Percentiles rank a stretch among this genome's conserved stretches.
phyloP scores from a whole-genome alignment of 768 basidiomycete genomes.

The Albatrellus ellisii region DNA sequence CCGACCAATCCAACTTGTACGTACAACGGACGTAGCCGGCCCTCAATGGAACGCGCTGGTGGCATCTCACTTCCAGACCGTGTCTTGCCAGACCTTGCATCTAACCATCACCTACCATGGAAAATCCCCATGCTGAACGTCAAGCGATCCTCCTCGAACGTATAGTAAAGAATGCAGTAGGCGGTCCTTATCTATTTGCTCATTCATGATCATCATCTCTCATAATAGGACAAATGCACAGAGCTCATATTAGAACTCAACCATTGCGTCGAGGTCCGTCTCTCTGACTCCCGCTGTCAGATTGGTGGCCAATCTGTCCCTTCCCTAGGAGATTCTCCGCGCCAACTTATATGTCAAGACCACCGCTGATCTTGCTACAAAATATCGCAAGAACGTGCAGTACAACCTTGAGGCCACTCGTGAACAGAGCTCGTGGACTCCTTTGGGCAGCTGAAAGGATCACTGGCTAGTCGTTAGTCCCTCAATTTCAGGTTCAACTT shows the following conservation, averaged over 20 bases:
- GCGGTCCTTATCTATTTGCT: background rate
- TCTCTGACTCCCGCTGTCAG: background rate
- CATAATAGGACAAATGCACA: constrained; percentile 73
- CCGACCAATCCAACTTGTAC: too few relatives aligned
- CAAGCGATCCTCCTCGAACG: constrained; percentile 85
- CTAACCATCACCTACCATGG: constrained; percentile 36
- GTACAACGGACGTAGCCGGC: too few relatives aligned
- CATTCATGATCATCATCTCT: background rate
- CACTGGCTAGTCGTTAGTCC: too few relatives aligned
- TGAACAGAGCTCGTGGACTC: too few relatives aligned
- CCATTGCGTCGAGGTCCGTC: constrained; percentile 66
- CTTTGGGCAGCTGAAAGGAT: too few relatives aligned
- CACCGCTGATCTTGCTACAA: constrained; percentile 72
- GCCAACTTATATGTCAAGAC: constrained; percentile 69
- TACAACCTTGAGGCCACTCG: constrained; percentile 77
- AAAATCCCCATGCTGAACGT: constrained; percentile 89
- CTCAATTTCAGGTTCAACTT: too few relatives aligned
- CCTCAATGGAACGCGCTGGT: too few relatives aligned
- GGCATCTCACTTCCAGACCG: too few relatives aligned
- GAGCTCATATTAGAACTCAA: constrained; percentile 85
- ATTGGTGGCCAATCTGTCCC: background rate
- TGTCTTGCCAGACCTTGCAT: too few relatives aligned
- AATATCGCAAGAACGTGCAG: constrained; percentile 87
- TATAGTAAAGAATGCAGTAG: constrained; percentile 80
- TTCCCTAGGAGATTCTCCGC: constrained; percentile 56